Evolutionary conservation across 2,329 filamentous ascomycete genomes (phyloP).

Genomic region (Dryadomyces sulphureus): DNA sequence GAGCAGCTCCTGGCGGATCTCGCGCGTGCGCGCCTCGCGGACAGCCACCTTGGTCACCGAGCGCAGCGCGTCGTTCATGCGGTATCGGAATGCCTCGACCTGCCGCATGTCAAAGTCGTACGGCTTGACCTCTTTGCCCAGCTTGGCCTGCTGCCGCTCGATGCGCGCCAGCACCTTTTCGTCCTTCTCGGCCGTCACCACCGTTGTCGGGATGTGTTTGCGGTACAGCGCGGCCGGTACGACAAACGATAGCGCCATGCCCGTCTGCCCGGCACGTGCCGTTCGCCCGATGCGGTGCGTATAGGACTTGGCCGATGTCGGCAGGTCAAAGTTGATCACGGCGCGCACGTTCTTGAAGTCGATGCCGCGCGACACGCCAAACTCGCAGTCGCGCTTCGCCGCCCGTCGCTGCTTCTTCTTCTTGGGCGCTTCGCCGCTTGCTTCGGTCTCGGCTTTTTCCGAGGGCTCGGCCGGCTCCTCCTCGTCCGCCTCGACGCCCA

Average conservation of each 20-base stretch:
- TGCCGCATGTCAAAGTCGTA: constrained; percentile 93
- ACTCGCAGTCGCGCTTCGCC: constrained; percentile 61
- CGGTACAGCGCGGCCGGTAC: constrained; percentile 68
- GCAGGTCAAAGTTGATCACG: constrained; percentile 95
- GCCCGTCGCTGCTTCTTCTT: constrained; percentile 58
- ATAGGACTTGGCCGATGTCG: constrained; percentile 76
- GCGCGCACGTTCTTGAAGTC: constrained; percentile 93
- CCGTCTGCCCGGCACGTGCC: constrained; percentile 75
- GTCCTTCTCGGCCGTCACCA: constrained; percentile 63
- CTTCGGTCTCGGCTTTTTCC: neutral
- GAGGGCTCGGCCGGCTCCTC: constrained; percentile 27
- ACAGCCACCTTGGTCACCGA: constrained; percentile 82
- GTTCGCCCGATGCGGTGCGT: constrained; percentile 95
- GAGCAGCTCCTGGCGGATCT: constrained; percentile 77
- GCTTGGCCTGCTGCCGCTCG: constrained; percentile 59
- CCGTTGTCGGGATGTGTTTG: constrained; percentile 78
- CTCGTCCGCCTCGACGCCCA: constrained; percentile 22
- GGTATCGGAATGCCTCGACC: constrained; percentile 86
- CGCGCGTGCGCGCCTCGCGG: constrained; percentile 75
- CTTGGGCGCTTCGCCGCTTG: constrained; percentile 18
- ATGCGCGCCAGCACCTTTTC: constrained; percentile 75
- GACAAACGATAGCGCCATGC: constrained; percentile 93
- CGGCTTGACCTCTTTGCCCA: constrained; percentile 72
- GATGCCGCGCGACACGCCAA: constrained; percentile 88
- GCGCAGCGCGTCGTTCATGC: constrained; percentile 81